Evolutionary conservation across 306 rosid genomes (phyloP), one percentile per base, ranked within the genome.

Genomic region (Corylus heterophylla): DNA sequence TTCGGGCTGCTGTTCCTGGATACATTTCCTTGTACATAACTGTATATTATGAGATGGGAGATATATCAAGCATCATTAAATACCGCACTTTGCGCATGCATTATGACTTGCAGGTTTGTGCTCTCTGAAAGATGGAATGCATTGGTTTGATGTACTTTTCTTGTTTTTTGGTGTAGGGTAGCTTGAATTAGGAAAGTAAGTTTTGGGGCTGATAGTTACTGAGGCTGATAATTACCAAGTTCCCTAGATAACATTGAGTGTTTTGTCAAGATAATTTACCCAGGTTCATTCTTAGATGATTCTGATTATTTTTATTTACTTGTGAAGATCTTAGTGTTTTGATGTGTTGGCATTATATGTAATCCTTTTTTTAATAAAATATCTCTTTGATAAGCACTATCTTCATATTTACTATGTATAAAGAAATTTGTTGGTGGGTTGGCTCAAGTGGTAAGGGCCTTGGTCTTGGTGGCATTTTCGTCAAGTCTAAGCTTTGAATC

Each of bases 1-100:
- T 93, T 85, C 87, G 98, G 76, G 98, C 98, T 76, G 98, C 99
- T 78, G 87, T 83, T 86, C 92, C 98, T 45, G 99, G 99, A 83
- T 80, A 91, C 83, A 84, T 90, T 76, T 89, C 94, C 74, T 84
- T 96, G 84, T 81, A 86, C 77, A 76, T 93, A 62, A 85, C 94
- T 87, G 85, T 96, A 88, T 96, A 96, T 85, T 96, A 96, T 78
- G 99, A 96, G 88, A 89, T 91, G 84, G 93, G 69, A 79, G 96
- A 91, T 79, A 72, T 68, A 83, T 88, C 97, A 67, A 83, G 90
- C 74, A 59, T 84, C 84, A 90, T 96, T 83, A 96, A 76, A 88
- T 96, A 83, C 82, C 99, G 99, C 51, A 86, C 89, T 54, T 89
- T 96, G 79, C 94, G 98, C 61, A 82, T 96, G 91, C 98, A 89